Evolutionary conservation across 371 early-diverging fungal species (phyloP).

Genomic region (Globomyces sp.): DNA sequence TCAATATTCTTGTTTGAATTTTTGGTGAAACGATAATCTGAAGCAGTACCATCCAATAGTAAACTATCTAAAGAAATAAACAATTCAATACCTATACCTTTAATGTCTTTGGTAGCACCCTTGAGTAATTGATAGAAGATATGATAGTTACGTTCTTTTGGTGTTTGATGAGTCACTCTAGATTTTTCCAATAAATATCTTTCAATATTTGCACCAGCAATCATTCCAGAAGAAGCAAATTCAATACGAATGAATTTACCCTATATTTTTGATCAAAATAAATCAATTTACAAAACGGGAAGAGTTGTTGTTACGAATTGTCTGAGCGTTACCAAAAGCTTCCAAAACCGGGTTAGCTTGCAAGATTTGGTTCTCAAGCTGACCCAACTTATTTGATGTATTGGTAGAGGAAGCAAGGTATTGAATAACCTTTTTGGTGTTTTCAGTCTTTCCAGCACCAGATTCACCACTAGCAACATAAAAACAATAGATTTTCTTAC

Average conservation of each 20-base stretch:
- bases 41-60: constrained; percentile 64
- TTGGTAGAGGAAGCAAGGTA: constrained; percentile 92
- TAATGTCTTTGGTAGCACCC: constrained; percentile 66
- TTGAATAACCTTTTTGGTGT: constrained; percentile 99
- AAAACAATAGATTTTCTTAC: constrained; percentile 45
- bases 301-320: constrained; percentile 99
- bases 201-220: constrained; percentile 97
- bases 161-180: constrained; percentile 90
- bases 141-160: constrained; percentile 97
- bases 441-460: constrained; percentile 99
- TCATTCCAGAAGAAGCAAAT: constrained; percentile 85
- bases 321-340: constrained; percentile 99
- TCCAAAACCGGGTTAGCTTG: constrained; percentile 99
- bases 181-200: constrained; percentile 98
- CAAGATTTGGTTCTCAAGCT: constrained; percentile 91
- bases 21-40: constrained; percentile 82
- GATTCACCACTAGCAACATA: constrained; percentile 88
- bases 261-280: constrained; percentile 35
- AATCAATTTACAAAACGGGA: constrained; percentile 84
- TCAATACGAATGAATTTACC: constrained; percentile 99
- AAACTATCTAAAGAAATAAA: constrained; percentile 44
- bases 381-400: constrained; percentile 36
- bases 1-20: constrained; percentile 83
- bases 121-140: constrained; percentile 97
- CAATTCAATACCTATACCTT: constrained; percentile 22